Conservation (phyloP, 805 yeast genomes). For the Phaffomyces opuntiae region DNA sequence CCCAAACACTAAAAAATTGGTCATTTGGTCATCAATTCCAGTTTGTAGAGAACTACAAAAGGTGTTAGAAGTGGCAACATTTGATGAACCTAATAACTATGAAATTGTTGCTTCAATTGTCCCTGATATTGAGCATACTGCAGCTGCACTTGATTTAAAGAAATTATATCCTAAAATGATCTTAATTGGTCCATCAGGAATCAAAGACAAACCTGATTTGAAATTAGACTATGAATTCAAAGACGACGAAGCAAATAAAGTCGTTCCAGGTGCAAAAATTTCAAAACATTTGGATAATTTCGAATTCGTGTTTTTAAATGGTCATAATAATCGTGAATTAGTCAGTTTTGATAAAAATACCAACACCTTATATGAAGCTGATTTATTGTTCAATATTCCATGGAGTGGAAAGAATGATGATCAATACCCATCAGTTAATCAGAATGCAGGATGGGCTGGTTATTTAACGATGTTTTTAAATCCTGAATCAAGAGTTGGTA, state of each 20-base stretch:
- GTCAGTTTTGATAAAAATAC: slow-evolving; percentile 41
- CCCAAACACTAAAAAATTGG: slow-evolving; percentile 32
- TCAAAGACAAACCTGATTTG: slow-evolving; percentile 27
- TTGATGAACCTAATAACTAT: slow-evolving; percentile 26
- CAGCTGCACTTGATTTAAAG: slow-evolving; percentile 52
- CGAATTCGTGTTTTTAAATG: slow-evolving; percentile 51
- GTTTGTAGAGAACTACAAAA: slow-evolving; percentile 38
- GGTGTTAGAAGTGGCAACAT: slow-evolving; percentile 31
- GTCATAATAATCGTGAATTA: slow-evolving; percentile 52
- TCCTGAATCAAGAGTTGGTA: slow-evolving; percentile 34
- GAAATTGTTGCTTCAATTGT: slow-evolving; percentile 46
- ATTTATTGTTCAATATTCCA: slow-evolving; percentile 53
- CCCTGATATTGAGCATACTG: slow-evolving; percentile 60
- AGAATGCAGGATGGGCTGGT: slow-evolving; percentile 38
- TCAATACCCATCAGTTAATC: slow-evolving; percentile 33
- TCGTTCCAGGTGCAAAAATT: slow-evolving; percentile 28
- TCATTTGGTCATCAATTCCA: slow-evolving; percentile 56
- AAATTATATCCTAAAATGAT: slow-evolving; percentile 41
- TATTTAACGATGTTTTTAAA: slow-evolving; percentile 34
- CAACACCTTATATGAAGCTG: slow-evolving; percentile 51
- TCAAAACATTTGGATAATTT: slow-evolving; percentile 37
- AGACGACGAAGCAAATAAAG: slow-evolving; percentile 29
- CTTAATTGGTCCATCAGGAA: slow-evolving; percentile 44
- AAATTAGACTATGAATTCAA: slow-evolving; percentile 35
- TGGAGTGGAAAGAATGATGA: slow-evolving; percentile 43